phyloP scores from a whole-genome alignment of 495 filamentous ascomycete genomes.

The Podospora australis region DNA sequence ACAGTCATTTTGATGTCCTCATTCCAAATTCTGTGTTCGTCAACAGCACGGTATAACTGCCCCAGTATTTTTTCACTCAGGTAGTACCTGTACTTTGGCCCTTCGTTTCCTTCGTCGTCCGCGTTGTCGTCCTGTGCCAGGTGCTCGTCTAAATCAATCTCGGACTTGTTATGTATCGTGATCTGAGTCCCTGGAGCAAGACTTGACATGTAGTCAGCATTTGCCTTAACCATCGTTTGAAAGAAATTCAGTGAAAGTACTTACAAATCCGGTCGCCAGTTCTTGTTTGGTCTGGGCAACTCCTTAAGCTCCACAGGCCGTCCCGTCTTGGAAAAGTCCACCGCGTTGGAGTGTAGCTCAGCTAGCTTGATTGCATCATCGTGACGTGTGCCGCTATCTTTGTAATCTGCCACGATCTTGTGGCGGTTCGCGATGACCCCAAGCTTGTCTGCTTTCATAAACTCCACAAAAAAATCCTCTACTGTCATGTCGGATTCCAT shows the following conservation, averaged over 20 bases:
- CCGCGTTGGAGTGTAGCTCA: conserved; percentile 65
- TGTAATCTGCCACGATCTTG: conserved; percentile 60
- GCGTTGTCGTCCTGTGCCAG: conserved; percentile 29
- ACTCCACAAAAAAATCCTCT: conserved; percentile 64
- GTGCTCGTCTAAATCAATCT: conserved; percentile 36
- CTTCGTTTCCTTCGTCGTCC: conserved; percentile 50
- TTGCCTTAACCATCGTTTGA: neutral
- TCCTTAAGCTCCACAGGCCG: conserved; percentile 49
- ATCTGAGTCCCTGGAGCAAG: conserved; percentile 60
- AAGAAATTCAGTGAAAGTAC: conserved; percentile 1
- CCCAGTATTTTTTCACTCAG: conserved; percentile 63
- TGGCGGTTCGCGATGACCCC: conserved; percentile 64
- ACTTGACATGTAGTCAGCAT: conserved; percentile 18
- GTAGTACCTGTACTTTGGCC: conserved; percentile 53
- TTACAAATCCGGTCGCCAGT: conserved; percentile 38
- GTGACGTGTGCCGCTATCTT: conserved; percentile 47
- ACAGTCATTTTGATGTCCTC: conserved; percentile 41
- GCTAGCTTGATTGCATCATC: conserved; percentile 57
- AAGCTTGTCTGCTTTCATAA: conserved; percentile 70
- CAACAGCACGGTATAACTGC: conserved; percentile 63
- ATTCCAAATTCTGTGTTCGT: conserved; percentile 62
- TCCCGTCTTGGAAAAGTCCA: conserved; percentile 80
- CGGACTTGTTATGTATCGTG: conserved; percentile 39
- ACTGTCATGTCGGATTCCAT: conserved; percentile 53
- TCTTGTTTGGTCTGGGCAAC: conserved; percentile 16